Evolutionary conservation across 2,329 filamentous ascomycete genomes (phyloP).

Genomic region (Plectosphaerella cucumerina): DNA sequence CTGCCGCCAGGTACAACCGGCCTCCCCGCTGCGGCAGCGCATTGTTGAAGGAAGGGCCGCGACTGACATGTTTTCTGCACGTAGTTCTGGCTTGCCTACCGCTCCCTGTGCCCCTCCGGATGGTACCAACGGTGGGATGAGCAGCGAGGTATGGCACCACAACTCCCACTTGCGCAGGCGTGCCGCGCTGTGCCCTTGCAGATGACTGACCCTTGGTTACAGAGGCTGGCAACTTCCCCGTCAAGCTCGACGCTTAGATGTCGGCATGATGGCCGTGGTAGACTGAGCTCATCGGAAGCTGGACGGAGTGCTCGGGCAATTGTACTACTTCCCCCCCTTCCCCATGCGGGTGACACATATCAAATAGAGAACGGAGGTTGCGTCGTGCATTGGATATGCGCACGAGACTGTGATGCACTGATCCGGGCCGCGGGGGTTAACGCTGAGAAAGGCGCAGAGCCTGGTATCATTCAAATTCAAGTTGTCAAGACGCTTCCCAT

Average conservation of each 20-base stretch:
- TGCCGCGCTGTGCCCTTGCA: neutral
- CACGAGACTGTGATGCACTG: neutral
- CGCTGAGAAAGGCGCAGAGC: conserved; percentile 4
- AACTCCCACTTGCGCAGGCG: neutral
- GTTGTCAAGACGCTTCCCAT: neutral
- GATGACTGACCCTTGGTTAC: conserved; percentile 13
- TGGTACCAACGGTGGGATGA: conserved; percentile 97
- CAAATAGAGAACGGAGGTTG: conserved; percentile 14
- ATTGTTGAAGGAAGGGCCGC: neutral
- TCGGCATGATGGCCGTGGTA: neutral
- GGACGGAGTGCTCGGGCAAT: conserved; percentile 18
- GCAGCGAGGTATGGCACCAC: conserved; percentile 71
- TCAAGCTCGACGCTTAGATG: conserved; percentile 55
- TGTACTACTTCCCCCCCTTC: conserved; percentile 29
- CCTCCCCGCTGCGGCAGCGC: neutral
- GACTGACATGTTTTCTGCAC: conserved; percentile 13
- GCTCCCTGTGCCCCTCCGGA: conserved; percentile 91
- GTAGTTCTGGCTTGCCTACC: conserved; percentile 95
- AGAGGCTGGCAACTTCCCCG: conserved; percentile 68
- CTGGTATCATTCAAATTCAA: neutral
- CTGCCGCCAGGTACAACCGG: conserved; percentile 77
- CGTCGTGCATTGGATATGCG: conserved; percentile 6
- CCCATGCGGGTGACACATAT: conserved; percentile 12
- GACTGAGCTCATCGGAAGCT: conserved; percentile 1
- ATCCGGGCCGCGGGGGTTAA: conserved; percentile 1